Evolutionary conservation across 164 flowering plant genomes (phyloP).

Genomic region (Chimonanthus salicifolius): DNA sequence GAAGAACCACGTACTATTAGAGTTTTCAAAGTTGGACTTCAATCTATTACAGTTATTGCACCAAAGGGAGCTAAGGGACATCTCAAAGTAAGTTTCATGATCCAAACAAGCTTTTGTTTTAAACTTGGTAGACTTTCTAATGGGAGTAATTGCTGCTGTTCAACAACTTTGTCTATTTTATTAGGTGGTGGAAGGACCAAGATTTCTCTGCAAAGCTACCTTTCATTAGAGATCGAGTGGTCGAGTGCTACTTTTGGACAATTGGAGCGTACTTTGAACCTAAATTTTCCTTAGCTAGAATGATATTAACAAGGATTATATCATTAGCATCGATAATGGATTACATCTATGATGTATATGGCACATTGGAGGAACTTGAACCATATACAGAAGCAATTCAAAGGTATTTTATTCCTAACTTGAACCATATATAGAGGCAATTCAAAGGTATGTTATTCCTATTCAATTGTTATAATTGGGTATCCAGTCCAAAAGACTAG

Average conservation of each 20-base stretch:
- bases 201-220: background rate
- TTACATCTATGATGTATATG: conserved; percentile 8
- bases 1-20: background rate
- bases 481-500: no score
- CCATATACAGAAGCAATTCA: background rate
- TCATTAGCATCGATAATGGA: background rate
- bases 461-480: background rate
- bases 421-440: background rate
- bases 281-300: background rate
- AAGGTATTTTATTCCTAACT: background rate
- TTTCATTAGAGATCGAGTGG: conserved; percentile 1
- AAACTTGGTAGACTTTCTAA: background rate
- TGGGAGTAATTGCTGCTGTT: background rate
- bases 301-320: background rate
- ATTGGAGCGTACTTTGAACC: conserved; percentile 4
- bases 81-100: conserved; percentile 1
- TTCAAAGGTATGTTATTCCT: background rate
- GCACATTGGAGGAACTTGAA: conserved; percentile 7
- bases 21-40: conserved; percentile 7
- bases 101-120: background rate
- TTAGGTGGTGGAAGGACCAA: conserved; percentile 6
- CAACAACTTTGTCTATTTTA: no score
- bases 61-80: background rate
- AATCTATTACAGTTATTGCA: conserved; percentile 1
- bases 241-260: conserved; percentile 10